Evolutionary conservation across 108 stramenopile genomes (phyloP).

Genomic region (Nitzschia palea): DNA sequence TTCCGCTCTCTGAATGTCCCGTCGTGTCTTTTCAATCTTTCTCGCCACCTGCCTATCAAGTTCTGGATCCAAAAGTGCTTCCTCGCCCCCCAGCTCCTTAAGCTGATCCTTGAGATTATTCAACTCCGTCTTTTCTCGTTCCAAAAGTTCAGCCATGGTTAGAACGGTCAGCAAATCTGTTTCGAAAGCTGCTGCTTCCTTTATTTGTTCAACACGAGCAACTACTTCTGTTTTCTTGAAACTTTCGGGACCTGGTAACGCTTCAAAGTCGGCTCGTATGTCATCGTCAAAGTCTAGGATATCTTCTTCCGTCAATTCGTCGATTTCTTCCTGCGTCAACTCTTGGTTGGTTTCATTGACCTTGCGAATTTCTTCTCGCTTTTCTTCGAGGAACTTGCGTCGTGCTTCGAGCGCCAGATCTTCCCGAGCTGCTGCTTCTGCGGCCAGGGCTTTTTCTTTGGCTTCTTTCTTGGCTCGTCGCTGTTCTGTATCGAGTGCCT

Average conservation of each 20-base stretch:
- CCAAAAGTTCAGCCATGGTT: slow-evolving; percentile 69
- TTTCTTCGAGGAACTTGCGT: slow-evolving; percentile 76
- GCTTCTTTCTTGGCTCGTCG: slow-evolving; percentile 75
- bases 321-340: slow-evolving; percentile 68
- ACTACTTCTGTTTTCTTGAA: slow-evolving; percentile 81
- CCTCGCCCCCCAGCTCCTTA: slow-evolving; percentile 52
- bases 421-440: slow-evolving; percentile 73
- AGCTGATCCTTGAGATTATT: slow-evolving; percentile 63
- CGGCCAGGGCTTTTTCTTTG: slow-evolving; percentile 70
- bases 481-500: slow-evolving; percentile 76
- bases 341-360: slow-evolving; percentile 67
- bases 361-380: slow-evolving; percentile 69
- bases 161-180: slow-evolving; percentile 62
- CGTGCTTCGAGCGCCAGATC: slow-evolving; percentile 68
- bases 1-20: slow-evolving; percentile 58
- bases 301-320: slow-evolving; percentile 80
- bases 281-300: slow-evolving; percentile 88
- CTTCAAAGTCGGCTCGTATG: slow-evolving; percentile 80
- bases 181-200: slow-evolving; percentile 82
- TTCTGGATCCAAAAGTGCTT: slow-evolving; percentile 48
- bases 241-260: slow-evolving; percentile 70
- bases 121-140: slow-evolving; percentile 57
- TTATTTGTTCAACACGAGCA: slow-evolving; percentile 64
- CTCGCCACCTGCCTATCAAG: slow-evolving; percentile 41
- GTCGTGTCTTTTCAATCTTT: slow-evolving; percentile 55